Evolutionary conservation across 805 yeast genomes (phyloP).

Genomic region (Saturnispora sekii): DNA sequence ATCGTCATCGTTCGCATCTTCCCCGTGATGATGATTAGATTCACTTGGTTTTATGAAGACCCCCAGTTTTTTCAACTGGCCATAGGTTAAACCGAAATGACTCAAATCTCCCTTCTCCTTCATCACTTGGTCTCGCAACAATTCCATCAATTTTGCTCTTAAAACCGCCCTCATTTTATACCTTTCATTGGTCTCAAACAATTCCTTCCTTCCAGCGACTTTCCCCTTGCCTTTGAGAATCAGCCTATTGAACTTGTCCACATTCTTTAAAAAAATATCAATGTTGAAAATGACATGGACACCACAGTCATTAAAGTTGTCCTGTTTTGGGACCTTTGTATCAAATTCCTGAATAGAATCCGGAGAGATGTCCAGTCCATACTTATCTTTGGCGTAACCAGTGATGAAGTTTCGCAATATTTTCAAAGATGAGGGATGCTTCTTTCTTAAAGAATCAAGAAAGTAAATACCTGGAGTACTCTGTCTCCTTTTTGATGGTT

Average conservation of each 20-base stretch:
- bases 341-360: conserved; percentile 30
- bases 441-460: conserved; percentile 67
- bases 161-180: conserved; percentile 18
- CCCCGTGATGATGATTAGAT: neutral
- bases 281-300: conserved; percentile 77
- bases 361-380: conserved; percentile 36
- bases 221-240: conserved; percentile 14
- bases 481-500: neutral
- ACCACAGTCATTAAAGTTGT: conserved; percentile 91
- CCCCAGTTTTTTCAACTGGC: conserved; percentile 3
- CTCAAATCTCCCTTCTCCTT: conserved; percentile 18
- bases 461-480: conserved; percentile 39
- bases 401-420: conserved; percentile 53
- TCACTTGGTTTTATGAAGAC: neutral
- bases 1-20: neutral
- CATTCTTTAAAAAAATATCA: conserved; percentile 43
- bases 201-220: conserved; percentile 6
- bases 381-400: conserved; percentile 61
- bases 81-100: conserved; percentile 16
- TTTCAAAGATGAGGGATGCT: conserved; percentile 39
- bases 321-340: conserved; percentile 64
- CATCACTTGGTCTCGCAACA: conserved; percentile 22
- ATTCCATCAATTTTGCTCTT: conserved; percentile 17
- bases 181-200: conserved; percentile 23
- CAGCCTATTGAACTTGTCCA: conserved; percentile 30